Evolutionary conservation across 768 basidiomycete genomes (phyloP).

Genomic region (Leccinum pellstonianum): DNA sequence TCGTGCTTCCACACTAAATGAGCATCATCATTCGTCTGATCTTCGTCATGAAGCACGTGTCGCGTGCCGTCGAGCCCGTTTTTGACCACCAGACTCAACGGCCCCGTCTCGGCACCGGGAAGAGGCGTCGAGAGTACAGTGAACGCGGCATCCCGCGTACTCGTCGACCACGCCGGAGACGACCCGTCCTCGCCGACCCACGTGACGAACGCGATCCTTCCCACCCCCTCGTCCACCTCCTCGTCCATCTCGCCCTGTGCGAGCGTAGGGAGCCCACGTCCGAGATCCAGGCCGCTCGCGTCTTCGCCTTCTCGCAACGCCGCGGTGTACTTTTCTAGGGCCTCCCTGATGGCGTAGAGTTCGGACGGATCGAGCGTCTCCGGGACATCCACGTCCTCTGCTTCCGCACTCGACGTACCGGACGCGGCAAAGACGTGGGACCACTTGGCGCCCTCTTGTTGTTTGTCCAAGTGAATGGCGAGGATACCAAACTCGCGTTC

Average conservation of each 20-base stretch:
- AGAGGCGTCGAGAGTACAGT: constrained; percentile 69
- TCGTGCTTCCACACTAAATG: constrained; percentile 64
- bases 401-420: constrained; percentile 31
- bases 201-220: constrained; percentile 60
- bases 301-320: constrained; percentile 59
- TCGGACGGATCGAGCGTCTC: constrained; percentile 90
- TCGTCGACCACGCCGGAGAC: constrained; percentile 42
- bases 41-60: constrained; percentile 43
- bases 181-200: constrained; percentile 60
- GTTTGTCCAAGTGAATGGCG: constrained; percentile 85
- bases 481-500: constrained; percentile 67
- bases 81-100: constrained; percentile 58
- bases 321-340: constrained; percentile 83
- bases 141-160: constrained; percentile 37
- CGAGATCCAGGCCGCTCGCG: constrained; percentile 59
- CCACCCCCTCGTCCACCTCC: constrained; percentile 77
- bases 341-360: constrained; percentile 72
- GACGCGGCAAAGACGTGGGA: constrained; percentile 73
- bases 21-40: constrained; percentile 10
- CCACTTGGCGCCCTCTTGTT: constrained; percentile 82
- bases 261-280: constrained; percentile 73
- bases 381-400: constrained; percentile 65
- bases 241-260: constrained; percentile 89
- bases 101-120: constrained; percentile 45
- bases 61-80: constrained; percentile 71